phyloP scores from a whole-genome alignment of 371 early-diverging fungal species.

The Syncephalastrum contaminatum region DNA sequence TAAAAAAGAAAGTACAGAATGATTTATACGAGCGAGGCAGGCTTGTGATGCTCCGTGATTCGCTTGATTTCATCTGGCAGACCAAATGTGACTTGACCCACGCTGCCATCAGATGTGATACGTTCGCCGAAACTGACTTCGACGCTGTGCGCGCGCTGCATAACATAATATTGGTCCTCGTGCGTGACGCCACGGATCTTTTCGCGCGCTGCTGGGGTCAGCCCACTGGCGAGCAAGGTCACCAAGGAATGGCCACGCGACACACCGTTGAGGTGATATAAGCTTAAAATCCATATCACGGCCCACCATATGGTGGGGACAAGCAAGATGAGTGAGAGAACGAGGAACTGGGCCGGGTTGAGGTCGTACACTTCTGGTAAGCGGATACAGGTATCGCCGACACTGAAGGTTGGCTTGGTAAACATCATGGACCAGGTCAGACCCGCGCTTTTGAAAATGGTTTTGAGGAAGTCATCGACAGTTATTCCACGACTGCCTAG shows the following conservation, averaged over 20 bases:
- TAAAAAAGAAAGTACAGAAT: not conserved
- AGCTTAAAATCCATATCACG: constrained; percentile 10
- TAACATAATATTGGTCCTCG: constrained; percentile 1
- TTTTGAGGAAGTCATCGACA: no score
- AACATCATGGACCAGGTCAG: no score
- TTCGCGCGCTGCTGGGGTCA: constrained; percentile 2
- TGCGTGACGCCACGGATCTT: constrained; percentile 13
- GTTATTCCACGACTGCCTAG: no score
- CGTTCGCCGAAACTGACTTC: constrained; percentile 10
- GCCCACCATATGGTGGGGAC: constrained; percentile 16
- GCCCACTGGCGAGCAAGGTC: constrained; percentile 14
- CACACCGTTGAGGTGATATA: constrained; percentile 14
- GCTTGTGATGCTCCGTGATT: not conserved
- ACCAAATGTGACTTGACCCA: constrained; percentile 9
- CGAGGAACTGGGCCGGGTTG: constrained; percentile 2
- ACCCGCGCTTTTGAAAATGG: no score
- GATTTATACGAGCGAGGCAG: not conserved
- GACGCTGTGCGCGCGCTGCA: not conserved
- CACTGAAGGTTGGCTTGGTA: no score
- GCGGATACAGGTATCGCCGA: no score
- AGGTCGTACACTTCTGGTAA: not conserved
- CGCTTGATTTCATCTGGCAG: constrained; percentile 4
- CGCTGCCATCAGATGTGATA: not conserved
- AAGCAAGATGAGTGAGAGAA: not conserved
- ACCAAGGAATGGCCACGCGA: constrained; percentile 18